Conservation (phyloP, 768 basidiomycete genomes). For the Lepiota venenata region DNA sequence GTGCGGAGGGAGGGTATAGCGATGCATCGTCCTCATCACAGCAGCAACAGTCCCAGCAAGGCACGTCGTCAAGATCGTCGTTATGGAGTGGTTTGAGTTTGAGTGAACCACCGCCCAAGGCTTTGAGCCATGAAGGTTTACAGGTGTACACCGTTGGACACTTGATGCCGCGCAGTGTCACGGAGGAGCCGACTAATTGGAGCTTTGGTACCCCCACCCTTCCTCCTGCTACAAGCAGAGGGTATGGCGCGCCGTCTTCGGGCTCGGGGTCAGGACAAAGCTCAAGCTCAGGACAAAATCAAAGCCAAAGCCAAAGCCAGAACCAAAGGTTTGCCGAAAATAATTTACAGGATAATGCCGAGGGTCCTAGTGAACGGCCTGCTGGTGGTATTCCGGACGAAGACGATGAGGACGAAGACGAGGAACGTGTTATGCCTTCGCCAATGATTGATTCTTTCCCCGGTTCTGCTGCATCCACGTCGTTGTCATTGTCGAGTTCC, state of each 20-base stretch:
- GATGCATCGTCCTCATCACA: slow-evolving; percentile 7
- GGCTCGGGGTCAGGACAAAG: not conserved
- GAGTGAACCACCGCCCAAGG: slow-evolving; percentile 13
- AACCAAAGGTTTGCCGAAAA: too few relatives aligned
- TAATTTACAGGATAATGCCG: not conserved
- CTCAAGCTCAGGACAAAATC: too few relatives aligned
- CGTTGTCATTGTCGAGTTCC: slow-evolving; percentile 10
- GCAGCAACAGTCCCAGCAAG: slow-evolving; percentile 9
- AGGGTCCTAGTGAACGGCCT: not conserved
- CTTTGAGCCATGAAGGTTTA: slow-evolving; percentile 55
- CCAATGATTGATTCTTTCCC: slow-evolving; percentile 17
- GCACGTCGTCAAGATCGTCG: not conserved
- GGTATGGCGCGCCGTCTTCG: not conserved
- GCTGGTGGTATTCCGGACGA: not conserved
- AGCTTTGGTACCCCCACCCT: slow-evolving; percentile 40
- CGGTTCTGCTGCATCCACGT: slow-evolving; percentile 17
- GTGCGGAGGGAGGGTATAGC: too few relatives aligned
- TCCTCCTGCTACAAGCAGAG: not conserved
- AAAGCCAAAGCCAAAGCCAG: too few relatives aligned
- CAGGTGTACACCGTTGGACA: slow-evolving; percentile 83
- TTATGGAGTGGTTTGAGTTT: slow-evolving; percentile 1
- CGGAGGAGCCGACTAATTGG: slow-evolving; percentile 41
- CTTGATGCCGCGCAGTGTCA: slow-evolving; percentile 51
- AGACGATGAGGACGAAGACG: slow-evolving; percentile 27
- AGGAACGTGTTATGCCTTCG: slow-evolving; percentile 33